These are phyloP conservation scores for Wallacemonas rigidus DNA, from an alignment of 208 protist genomes.

Conservation along the genomic window DNA sequence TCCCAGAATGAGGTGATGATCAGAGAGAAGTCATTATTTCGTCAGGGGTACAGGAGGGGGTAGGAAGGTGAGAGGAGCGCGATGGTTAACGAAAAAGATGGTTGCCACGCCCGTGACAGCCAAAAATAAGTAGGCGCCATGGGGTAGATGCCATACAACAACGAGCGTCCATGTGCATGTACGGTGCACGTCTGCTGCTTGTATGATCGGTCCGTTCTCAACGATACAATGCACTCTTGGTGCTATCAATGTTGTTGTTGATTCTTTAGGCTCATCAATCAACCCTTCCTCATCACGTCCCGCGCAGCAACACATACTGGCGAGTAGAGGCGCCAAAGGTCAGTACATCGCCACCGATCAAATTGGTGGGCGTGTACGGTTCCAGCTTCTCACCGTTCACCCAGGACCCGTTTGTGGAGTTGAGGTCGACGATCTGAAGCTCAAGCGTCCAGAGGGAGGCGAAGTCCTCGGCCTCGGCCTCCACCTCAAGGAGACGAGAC, in stretches of 20 bases:
- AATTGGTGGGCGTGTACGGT: conserved; percentile 31
- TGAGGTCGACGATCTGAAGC: conserved; percentile 72
- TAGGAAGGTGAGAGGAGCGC: too few relatives aligned
- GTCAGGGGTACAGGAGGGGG: too few relatives aligned
- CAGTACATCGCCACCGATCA: conserved; percentile 76
- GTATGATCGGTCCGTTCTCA: too few relatives aligned
- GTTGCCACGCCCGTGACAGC: too few relatives aligned
- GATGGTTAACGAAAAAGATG: too few relatives aligned
- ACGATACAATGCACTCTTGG: too few relatives aligned
- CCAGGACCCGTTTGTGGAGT: conserved; percentile 71
- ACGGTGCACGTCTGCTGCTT: too few relatives aligned
- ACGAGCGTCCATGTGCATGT: too few relatives aligned
- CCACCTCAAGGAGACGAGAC: conserved; percentile 25
- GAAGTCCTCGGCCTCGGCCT: conserved; percentile 34
- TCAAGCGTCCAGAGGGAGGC: conserved; percentile 56
- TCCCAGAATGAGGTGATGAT: too few relatives aligned
- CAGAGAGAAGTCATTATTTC: too few relatives aligned
- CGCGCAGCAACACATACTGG: conserved; percentile 71
- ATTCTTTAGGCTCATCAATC: background rate
- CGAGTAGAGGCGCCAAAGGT: conserved; percentile 72
- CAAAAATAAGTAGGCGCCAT: too few relatives aligned
- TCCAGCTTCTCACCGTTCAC: conserved; percentile 58
- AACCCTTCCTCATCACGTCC: background rate
- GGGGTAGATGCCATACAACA: too few relatives aligned
- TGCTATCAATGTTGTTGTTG: background rate